Evolutionary conservation across 2,329 filamentous ascomycete genomes (phyloP).

Genomic region (Juglanconis oblonga): DNA sequence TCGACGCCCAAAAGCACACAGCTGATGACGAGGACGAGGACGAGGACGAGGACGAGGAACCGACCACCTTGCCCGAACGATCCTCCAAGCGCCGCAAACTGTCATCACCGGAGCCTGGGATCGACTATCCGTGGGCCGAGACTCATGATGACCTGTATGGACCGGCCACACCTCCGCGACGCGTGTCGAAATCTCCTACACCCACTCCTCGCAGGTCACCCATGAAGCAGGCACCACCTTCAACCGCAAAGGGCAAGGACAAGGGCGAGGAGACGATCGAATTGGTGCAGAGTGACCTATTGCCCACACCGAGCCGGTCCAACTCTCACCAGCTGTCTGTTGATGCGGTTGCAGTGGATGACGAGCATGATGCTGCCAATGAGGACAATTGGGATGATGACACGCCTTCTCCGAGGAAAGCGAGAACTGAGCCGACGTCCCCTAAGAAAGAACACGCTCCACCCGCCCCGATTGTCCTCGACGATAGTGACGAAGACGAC

Average conservation of each 20-base stretch:
- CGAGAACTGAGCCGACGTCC: background rate
- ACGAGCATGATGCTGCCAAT: slow-evolving; percentile 19
- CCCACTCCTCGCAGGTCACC: background rate
- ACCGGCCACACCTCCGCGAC: slow-evolving; percentile 12
- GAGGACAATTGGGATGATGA: slow-evolving; percentile 16
- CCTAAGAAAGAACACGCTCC: slow-evolving; percentile 1
- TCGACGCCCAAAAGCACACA: background rate
- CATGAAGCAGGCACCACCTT: background rate
- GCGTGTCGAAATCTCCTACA: background rate
- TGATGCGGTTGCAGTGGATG: slow-evolving; percentile 21
- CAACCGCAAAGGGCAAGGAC: slow-evolving; percentile 18
- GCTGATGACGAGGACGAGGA: slow-evolving; percentile 11
- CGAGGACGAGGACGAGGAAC: slow-evolving; percentile 14
- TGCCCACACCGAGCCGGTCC: slow-evolving; percentile 10
- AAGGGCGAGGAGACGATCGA: slow-evolving; percentile 20
- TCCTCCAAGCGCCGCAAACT: slow-evolving; percentile 15
- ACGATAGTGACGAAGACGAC: slow-evolving; percentile 18
- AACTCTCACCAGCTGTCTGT: slow-evolving; percentile 5
- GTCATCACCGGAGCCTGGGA: background rate
- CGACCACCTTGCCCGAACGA: background rate
- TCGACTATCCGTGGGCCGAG: background rate
- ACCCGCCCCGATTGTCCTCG: slow-evolving; percentile 20
- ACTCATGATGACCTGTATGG: slow-evolving; percentile 14
- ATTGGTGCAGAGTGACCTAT: background rate
- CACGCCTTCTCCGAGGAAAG: background rate